These are phyloP conservation scores for Stagonosporopsis vannaccii DNA, from an alignment of 2,329 filamentous ascomycete species.

Conservation along the genomic window DNA sequence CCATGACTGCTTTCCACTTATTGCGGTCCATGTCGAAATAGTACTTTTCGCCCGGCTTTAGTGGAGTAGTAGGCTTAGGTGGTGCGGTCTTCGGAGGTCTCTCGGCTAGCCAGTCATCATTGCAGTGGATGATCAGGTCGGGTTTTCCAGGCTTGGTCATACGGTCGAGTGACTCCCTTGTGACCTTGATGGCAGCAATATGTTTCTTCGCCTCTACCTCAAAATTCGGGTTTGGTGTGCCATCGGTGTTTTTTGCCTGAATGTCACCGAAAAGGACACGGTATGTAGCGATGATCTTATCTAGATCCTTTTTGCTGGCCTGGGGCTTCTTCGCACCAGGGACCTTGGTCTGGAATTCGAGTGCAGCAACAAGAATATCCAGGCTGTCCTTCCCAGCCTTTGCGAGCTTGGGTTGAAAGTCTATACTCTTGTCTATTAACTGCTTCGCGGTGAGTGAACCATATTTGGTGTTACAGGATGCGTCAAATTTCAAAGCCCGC, in stretches of 20 bases:
- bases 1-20: slow-evolving; percentile 9
- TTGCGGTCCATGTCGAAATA: slow-evolving; percentile 16
- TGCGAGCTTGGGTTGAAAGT: slow-evolving; percentile 13
- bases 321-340: slow-evolving; percentile 13
- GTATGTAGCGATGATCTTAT: slow-evolving; percentile 18
- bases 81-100: slow-evolving; percentile 3
- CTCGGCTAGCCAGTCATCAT: slow-evolving; percentile 20
- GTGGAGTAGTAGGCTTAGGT: slow-evolving; percentile 2
- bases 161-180: slow-evolving; percentile 13
- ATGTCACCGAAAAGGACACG: slow-evolving; percentile 19
- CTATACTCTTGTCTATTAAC: slow-evolving; percentile 17
- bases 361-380: slow-evolving; percentile 7
- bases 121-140: slow-evolving; percentile 21
- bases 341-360: slow-evolving; percentile 11
- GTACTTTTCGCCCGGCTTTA: not conserved
- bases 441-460: slow-evolving; percentile 19
- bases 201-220: slow-evolving; percentile 7
- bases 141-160: slow-evolving; percentile 12
- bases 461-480: slow-evolving; percentile 19
- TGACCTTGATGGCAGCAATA: slow-evolving; percentile 13
- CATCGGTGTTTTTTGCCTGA: slow-evolving; percentile 6
- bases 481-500: slow-evolving; percentile 16
- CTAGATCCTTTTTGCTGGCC: slow-evolving; percentile 4
- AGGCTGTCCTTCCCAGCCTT: slow-evolving; percentile 16
- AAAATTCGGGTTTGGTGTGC: slow-evolving; percentile 10